These are phyloP conservation scores for Alternaria ventricosa DNA, from an alignment of 2,329 filamentous ascomycete species.

Conservation along the genomic window DNA sequence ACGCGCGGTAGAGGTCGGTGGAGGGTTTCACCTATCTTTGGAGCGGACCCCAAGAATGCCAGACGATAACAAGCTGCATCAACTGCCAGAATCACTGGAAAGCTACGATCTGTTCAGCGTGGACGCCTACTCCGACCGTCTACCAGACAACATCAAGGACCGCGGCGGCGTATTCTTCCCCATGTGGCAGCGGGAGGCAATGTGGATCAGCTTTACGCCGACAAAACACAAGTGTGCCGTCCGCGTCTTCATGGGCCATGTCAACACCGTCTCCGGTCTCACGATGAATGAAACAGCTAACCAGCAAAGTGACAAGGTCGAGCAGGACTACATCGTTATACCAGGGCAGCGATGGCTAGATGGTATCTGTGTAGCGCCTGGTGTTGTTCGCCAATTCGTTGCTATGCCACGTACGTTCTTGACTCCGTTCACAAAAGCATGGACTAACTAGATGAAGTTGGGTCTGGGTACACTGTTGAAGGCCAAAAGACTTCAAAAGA, in stretches of 20 bases:
- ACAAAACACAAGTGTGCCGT: neutral
- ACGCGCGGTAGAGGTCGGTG: accelerated
- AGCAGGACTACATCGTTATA: neutral
- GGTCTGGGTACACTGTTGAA: neutral
- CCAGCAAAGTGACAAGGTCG: accelerated
- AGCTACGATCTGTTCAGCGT: neutral
- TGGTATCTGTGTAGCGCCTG: neutral
- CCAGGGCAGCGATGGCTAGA: neutral
- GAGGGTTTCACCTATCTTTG: neutral
- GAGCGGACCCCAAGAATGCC: neutral
- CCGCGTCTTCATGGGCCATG: neutral
- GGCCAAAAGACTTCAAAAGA: neutral
- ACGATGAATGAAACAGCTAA: neutral
- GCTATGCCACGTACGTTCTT: neutral
- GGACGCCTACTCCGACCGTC: accelerated
- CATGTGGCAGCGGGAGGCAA: conserved; percentile 2
- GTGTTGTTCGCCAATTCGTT: neutral
- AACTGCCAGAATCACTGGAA: neutral
- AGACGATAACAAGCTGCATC: neutral
- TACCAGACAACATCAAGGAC: neutral
- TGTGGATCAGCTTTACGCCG: neutral
- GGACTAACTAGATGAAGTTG: neutral
- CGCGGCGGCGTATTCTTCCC: neutral
- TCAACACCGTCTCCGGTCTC: neutral
- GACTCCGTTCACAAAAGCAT: too few relatives aligned